Conservation (phyloP, 352 stramenopile species). For the Phytophthora multivora region DNA sequence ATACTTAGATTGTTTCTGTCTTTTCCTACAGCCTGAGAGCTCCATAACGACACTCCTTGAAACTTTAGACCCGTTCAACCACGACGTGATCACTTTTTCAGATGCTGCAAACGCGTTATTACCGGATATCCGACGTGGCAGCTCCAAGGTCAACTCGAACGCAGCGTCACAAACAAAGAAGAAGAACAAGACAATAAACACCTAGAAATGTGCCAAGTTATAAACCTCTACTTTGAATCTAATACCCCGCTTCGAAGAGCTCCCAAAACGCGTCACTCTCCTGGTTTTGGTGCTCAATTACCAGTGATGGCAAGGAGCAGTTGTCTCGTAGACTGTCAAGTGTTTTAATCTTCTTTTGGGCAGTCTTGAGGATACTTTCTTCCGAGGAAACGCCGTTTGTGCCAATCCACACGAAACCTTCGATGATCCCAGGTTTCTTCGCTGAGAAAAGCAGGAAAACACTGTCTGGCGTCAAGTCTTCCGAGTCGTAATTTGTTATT, state of each 20-base stretch:
- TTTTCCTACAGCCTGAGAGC: slow-evolving; percentile 35
- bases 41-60: slow-evolving; percentile 51
- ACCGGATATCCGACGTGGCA: slow-evolving; percentile 33
- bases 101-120: slow-evolving; percentile 51
- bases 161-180: slow-evolving; percentile 21
- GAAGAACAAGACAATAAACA: slow-evolving; percentile 9
- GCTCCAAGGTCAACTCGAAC: slow-evolving; percentile 10
- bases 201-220: slow-evolving; percentile 13
- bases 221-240: slow-evolving; percentile 6
- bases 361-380: slow-evolving; percentile 21
- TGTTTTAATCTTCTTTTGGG: slow-evolving; percentile 15
- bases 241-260: slow-evolving; percentile 67
- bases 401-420: slow-evolving; percentile 55
- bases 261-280: slow-evolving; percentile 71
- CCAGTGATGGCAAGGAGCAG: slow-evolving; percentile 1
- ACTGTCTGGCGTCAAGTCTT: slow-evolving; percentile 46
- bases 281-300: slow-evolving; percentile 31
- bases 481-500: slow-evolving; percentile 64
- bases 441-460: slow-evolving; percentile 43
- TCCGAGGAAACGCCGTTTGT: slow-evolving; percentile 3
- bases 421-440: neutral
- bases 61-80: slow-evolving; percentile 62
- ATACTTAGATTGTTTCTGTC: neutral
- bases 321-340: slow-evolving; percentile 1
- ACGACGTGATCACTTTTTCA: slow-evolving; percentile 82